Evolutionary conservation across 1,284 basidiomycete species (phyloP).

Genomic region (Fomitiporia mediterranea): DNA sequence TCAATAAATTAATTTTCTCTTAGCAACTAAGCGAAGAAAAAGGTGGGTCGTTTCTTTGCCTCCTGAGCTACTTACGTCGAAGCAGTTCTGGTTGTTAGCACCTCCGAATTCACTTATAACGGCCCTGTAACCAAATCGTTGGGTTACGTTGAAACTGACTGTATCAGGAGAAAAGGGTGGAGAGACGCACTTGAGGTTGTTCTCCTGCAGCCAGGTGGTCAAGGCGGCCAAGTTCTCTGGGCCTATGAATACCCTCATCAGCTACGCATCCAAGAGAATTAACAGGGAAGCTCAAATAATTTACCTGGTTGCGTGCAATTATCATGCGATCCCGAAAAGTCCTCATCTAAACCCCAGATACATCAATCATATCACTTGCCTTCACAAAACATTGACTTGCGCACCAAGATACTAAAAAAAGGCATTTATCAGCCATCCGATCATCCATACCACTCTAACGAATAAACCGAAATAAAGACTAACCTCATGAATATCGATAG

Average conservation of each 20-base stretch:
- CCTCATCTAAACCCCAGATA: slow-evolving; percentile 29
- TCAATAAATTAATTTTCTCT: neutral
- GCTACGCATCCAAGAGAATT: neutral
- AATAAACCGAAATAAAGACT: slow-evolving; percentile 4
- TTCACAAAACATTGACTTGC: neutral
- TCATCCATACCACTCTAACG: no score
- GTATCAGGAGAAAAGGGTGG: neutral
- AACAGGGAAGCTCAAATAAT: no score
- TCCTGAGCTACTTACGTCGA: slow-evolving; percentile 26
- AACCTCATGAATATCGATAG: slow-evolving; percentile 44
- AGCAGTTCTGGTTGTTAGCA: slow-evolving; percentile 39
- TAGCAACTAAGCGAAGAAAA: no score
- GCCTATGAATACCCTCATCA: neutral
- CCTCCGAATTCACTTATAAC: slow-evolving; percentile 43
- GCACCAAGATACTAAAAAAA: slow-evolving; percentile 23
- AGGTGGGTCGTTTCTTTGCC: neutral
- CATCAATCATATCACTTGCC: neutral
- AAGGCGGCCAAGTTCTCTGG: slow-evolving; percentile 39
- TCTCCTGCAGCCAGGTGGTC: slow-evolving; percentile 39
- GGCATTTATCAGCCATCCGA: neutral
- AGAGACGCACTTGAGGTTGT: slow-evolving; percentile 36
- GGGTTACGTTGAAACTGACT: neutral
- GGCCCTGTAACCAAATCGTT: slow-evolving; percentile 29
- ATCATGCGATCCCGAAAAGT: slow-evolving; percentile 41
- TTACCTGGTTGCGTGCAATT: slow-evolving; percentile 39